phyloP scores from a whole-genome alignment of 2,329 filamentous ascomycete species.

The Ceratocystis alfenasii region DNA sequence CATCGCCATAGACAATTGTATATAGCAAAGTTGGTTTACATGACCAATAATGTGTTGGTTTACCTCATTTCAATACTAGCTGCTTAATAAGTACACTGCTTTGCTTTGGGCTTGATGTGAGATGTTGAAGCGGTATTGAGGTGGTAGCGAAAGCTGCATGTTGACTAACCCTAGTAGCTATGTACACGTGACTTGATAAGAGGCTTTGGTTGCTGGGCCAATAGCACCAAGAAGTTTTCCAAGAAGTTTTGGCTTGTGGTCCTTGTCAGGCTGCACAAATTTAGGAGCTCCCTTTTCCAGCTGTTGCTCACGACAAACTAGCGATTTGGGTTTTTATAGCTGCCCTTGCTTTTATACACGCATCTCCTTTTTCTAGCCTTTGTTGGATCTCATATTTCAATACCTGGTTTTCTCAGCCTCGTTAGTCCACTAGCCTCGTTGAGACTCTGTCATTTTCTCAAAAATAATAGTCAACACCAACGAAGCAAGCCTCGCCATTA shows the following conservation, averaged over 20 bases:
- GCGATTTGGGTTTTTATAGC: not conserved
- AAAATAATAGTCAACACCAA: not conserved
- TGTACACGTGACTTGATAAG: slow-evolving; percentile 1
- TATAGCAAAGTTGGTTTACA: not conserved
- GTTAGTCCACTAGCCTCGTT: too few species aligned
- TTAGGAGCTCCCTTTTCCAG: not conserved
- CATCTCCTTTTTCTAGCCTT: too few species aligned
- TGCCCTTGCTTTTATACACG: not conserved
- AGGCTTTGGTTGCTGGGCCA: slow-evolving; percentile 18
- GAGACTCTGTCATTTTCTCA: too few species aligned
- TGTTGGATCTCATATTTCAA: too few species aligned
- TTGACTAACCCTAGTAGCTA: not conserved
- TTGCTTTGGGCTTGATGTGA: too few species aligned
- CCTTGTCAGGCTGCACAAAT: not conserved
- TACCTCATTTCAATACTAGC: too few species aligned
- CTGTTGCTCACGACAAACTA: not conserved
- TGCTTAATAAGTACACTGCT: not conserved
- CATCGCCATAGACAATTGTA: not conserved
- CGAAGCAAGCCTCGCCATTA: not conserved
- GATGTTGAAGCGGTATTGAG: too few species aligned
- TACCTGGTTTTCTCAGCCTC: too few species aligned
- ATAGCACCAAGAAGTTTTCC: slow-evolving; percentile 13
- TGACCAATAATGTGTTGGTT: too few species aligned
- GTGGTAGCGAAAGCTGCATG: too few species aligned
- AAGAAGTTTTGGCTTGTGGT: not conserved